phyloP scores from a whole-genome alignment of 768 basidiomycete genomes.

The Trametopsis cervina region DNA sequence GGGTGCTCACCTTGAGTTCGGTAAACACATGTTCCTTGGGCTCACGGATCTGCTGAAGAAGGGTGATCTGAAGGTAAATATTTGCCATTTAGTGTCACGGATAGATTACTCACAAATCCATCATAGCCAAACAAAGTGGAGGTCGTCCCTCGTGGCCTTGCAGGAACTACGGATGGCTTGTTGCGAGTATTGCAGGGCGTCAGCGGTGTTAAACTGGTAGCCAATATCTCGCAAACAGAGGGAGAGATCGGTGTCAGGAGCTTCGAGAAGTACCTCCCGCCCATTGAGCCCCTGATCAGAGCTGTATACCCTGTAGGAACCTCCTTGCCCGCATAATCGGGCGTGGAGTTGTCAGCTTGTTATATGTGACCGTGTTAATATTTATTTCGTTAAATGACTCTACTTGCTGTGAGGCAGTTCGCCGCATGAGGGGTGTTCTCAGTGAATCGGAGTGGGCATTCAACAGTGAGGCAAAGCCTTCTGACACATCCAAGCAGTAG shows the following conservation, averaged over 20 bases:
- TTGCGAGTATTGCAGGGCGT: background rate
- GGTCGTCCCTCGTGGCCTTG: background rate
- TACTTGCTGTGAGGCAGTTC: too few relatives aligned
- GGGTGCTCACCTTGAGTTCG: background rate
- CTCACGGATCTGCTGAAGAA: background rate
- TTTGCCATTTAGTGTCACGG: too few relatives aligned
- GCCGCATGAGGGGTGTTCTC: too few relatives aligned
- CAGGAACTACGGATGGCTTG: background rate
- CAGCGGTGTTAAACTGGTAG: background rate
- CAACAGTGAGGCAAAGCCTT: too few relatives aligned
- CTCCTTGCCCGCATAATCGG: too few relatives aligned
- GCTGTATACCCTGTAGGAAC: background rate
- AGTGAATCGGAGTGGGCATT: too few relatives aligned
- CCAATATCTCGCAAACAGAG: background rate
- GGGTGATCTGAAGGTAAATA: background rate
- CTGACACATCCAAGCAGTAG: too few relatives aligned
- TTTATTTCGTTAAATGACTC: too few relatives aligned
- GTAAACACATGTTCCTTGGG: background rate
- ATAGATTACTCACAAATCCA: too few relatives aligned
- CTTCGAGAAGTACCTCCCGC: background rate
- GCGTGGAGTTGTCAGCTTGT: too few relatives aligned
- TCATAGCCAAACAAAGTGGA: background rate
- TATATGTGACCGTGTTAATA: too few relatives aligned
- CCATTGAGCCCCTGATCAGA: background rate
- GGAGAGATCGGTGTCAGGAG: background rate